Base-by-base conservation (phyloP, 2,329 filamentous ascomycete species). In the Exophiala lecanii-corni region DNA sequence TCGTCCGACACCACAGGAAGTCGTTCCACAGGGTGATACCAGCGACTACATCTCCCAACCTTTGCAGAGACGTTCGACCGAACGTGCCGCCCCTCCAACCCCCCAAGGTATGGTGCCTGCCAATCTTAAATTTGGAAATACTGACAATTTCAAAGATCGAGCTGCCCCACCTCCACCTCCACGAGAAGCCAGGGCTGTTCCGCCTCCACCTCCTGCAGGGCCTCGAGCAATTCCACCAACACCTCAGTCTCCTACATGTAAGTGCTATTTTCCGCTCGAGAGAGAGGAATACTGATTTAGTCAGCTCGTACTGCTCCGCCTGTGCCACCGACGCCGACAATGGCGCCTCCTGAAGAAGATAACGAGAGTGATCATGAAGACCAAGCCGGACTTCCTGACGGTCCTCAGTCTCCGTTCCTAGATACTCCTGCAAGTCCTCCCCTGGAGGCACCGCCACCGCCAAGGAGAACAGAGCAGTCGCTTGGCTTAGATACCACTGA, bases 51-150 rank as follows among this genome's bases (percentile, higher is more conserved):
- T 53, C 25, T 43, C 50, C 13, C 44, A 41, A 28, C 47, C 55
- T 4, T 25, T 50, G 19, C 43, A 45, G 34, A 36, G 49, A 19
- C 49, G 45, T 3, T 66, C 67, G 13, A 61, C 66, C 23, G 67
- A 74, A 41, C 62, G 68, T 18, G 51, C 67, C 31, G 62, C 62
- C 18, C 68, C 73, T 23, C 69, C 64, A 9, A 62, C 69, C 30
- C 66, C 72, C 42, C 72, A 75, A 61, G 73, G 76, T 79, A 71
- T 68, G 68, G 41, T n/a, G n/a, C n/a, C n/a, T n/a, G n/a, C n/a
- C n/a, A n/a, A n/a, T n/a, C n/a, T n/a, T n/a, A n/a, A n/a, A n/a
- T n/a, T n/a, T n/a, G n/a, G n/a, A n/a, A n/a, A n/a, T n/a, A n/a
- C n/a, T n/a, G n/a, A n/a, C n/a, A n/a, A n/a, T n/a, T n/a, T n/a